Base-by-base conservation (phyloP, 2,329 filamentous ascomycete genomes). In the Aspergillus clavatus region DNA sequence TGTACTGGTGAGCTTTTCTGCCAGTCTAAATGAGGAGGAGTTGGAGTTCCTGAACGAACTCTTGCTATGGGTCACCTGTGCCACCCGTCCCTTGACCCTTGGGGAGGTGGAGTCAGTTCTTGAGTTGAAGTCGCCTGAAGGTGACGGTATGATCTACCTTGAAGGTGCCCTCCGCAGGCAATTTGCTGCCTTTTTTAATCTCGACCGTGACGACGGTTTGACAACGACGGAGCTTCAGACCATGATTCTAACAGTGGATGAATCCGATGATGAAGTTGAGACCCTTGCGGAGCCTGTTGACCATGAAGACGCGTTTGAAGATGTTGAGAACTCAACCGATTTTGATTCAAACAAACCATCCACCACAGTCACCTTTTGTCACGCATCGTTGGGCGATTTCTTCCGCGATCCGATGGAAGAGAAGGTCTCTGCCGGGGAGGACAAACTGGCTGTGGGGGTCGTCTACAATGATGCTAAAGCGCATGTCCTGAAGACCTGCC, bases 151-250 rank as follows among this genome's bases (percentile, higher is more conserved):
- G 39, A 36, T 66, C 60, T 5, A 71, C 63, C 1, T 66, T 64
- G 56, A 66, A 66, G 11, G 73, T n/a, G 64, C 66, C 1, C 53
- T 76, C 0, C 63, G 73, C 2, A 69, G 67, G 0, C 70, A 73
- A 37, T 76, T 71, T 36, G 68, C 70, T 0, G 73, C 71, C 40
- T 75, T 76, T 38, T 76, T 76, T 31, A 68, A 66, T 5, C 61
- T 76, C 0, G 65, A 71, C 39, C 61, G 73, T 0, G 70, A 74
- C 26, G 73, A 75, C 37, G 71, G 50, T 2, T 24, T 56, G 5
- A 57, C 50, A 3, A 58, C 56, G 6, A 52, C 51, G 1, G 52
- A 56, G 22, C 14, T 58, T 16, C 45, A 57, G 35, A 44, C 18
- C 10, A 19, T 45, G 27, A 37, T 31, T 19, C 26, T n/a, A 24